Conservation (phyloP, 2,329 filamentous ascomycete genomes). For the Diaporthe sp. region DNA sequence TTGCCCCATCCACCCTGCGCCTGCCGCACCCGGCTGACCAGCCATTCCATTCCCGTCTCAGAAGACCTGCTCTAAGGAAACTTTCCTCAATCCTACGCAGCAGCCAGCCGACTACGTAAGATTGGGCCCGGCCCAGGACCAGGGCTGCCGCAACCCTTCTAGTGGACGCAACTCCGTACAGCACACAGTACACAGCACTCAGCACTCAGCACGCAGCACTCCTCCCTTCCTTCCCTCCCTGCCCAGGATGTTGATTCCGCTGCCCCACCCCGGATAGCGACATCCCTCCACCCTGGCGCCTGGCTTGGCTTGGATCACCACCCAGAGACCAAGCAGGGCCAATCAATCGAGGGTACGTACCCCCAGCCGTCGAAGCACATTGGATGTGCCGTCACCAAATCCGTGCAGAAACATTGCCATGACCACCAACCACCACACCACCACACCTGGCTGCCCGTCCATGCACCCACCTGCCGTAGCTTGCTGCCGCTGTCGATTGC, state of each 20-base stretch:
- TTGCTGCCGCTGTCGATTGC: background rate
- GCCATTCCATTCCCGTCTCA: conserved; percentile 3
- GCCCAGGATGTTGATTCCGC: conserved; percentile 14
- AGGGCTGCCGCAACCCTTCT: background rate
- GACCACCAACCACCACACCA: background rate
- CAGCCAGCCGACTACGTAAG: conserved; percentile 2
- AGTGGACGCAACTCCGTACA: background rate
- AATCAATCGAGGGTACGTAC: background rate
- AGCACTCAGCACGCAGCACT: background rate
- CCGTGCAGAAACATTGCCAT: background rate
- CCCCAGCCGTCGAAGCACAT: background rate
- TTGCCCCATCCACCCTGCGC: background rate
- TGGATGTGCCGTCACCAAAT: conserved; percentile 7
- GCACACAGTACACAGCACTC: background rate
- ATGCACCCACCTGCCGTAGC: conserved; percentile 13
- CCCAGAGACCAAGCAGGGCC: background rate
- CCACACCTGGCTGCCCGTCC: background rate
- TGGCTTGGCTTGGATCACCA: conserved; percentile 1
- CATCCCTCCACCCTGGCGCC: conserved; percentile 21
- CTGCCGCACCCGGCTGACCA: conserved; percentile 1
- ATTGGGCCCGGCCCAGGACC: background rate
- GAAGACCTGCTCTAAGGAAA: background rate
- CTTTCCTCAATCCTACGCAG: conserved; percentile 5
- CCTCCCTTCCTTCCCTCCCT: conserved; percentile 3
- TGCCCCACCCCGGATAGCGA: conserved; percentile 30